phyloP scores from a whole-genome alignment of 495 filamentous ascomycete genomes.

The Neurospora terricola region DNA sequence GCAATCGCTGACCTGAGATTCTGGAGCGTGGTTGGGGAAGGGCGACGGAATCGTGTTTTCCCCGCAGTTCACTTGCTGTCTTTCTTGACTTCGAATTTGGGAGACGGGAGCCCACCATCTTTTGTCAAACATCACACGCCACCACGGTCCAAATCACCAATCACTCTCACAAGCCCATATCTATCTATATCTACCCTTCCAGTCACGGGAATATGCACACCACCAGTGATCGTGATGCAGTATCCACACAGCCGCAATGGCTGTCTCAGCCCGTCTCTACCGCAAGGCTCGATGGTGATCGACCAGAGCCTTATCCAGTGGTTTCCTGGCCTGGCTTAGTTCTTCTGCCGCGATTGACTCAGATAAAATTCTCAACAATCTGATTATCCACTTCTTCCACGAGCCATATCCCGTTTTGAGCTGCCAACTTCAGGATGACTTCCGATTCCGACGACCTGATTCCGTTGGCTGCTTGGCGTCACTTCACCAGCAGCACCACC shows the following conservation, averaged over 20 bases:
- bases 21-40: not conserved
- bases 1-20: not conserved
- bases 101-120: not conserved
- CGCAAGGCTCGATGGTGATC: not conserved
- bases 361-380: not conserved
- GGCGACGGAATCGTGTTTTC: not conserved
- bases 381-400: not conserved
- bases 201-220: not conserved
- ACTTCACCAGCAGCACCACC: not conserved
- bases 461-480: not conserved
- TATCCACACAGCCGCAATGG: not conserved
- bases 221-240: not conserved
- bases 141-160: not conserved
- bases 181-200: not conserved
- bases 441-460: not conserved
- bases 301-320: not conserved
- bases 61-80: not conserved
- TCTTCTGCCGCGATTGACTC: not conserved
- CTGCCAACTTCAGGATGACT: not conserved
- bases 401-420: not conserved
- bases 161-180: not conserved
- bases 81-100: not conserved
- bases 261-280: not conserved
- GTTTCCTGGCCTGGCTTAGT: not conserved
- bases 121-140: not conserved